phyloP scores from a whole-genome alignment of 1,139 yeast genomes.

The Meyerozyma elateridarum region DNA sequence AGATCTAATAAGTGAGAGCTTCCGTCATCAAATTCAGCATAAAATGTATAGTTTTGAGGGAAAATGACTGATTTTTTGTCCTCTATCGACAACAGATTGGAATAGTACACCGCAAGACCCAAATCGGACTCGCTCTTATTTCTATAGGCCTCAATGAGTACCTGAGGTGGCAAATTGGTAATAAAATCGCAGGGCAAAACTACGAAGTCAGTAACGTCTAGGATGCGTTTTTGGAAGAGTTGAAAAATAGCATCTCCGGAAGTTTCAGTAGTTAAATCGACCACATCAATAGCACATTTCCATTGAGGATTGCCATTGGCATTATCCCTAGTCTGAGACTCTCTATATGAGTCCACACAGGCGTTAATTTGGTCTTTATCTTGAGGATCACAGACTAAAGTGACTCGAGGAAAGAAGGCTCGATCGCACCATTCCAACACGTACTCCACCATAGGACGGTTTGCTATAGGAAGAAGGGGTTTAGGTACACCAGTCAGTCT shows the following conservation, averaged over 20 bases:
- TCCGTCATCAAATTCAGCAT: conserved; percentile 48
- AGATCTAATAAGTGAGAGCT: conserved; percentile 61
- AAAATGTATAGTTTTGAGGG: conserved; percentile 45
- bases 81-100: conserved; percentile 64
- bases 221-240: conserved; percentile 35
- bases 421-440: conserved; percentile 90
- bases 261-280: conserved; percentile 41
- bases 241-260: conserved; percentile 63
- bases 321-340: conserved; percentile 12
- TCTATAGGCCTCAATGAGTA: conserved; percentile 78
- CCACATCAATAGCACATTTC: conserved; percentile 36
- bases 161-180: conserved; percentile 88
- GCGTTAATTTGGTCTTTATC: conserved; percentile 21
- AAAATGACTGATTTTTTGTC: conserved; percentile 67
- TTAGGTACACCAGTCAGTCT: conserved; percentile 65
- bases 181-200: conserved; percentile 90
- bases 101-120: conserved; percentile 70
- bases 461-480: conserved; percentile 85
- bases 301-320: conserved; percentile 6
- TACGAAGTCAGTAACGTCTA: conserved; percentile 51
- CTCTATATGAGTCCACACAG: conserved; percentile 49
- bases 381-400: conserved; percentile 32
- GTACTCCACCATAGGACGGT: conserved; percentile 83
- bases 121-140: conserved; percentile 59
- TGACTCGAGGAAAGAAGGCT: conserved; percentile 65